Evolutionary conservation across 306 rosid genomes (phyloP).

Genomic region (Pyrus bretschneideri): DNA sequence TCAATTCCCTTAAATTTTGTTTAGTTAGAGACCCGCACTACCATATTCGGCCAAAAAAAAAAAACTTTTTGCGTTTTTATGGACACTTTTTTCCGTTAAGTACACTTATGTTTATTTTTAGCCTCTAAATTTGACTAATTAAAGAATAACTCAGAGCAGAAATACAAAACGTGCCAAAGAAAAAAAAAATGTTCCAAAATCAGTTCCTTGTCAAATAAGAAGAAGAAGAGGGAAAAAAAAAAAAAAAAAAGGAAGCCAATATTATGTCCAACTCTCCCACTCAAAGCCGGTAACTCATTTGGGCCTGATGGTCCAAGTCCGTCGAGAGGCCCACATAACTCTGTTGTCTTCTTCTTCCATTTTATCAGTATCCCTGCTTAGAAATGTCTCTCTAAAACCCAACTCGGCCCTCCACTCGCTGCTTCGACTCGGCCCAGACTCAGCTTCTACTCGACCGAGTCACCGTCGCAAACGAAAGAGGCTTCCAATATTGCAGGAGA

Average conservation of each 20-base stretch:
- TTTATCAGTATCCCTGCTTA: constrained; percentile 1
- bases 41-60: too few relatives aligned
- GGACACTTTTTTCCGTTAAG: too few relatives aligned
- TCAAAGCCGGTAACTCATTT: background rate
- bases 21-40: too few relatives aligned
- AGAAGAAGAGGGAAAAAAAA: too few relatives aligned
- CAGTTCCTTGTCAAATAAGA: too few relatives aligned
- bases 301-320: background rate
- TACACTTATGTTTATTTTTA: too few relatives aligned
- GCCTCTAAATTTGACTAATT: too few relatives aligned
- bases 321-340: background rate
- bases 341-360: background rate
- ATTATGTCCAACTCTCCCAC: background rate
- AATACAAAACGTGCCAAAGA: background rate
- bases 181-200: too few relatives aligned
- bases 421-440: constrained; percentile 21
- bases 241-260: too few relatives aligned
- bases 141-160: too few relatives aligned
- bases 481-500: background rate
- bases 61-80: too few relatives aligned
- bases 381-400: constrained; percentile 23
- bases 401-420: constrained; percentile 9
- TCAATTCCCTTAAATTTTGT: too few relatives aligned
- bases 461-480: background rate
- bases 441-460: constrained; percentile 44